phyloP scores from a whole-genome alignment of 228 moss, liverwort and hornwort genomes.

The Sphagnum fallax region DNA sequence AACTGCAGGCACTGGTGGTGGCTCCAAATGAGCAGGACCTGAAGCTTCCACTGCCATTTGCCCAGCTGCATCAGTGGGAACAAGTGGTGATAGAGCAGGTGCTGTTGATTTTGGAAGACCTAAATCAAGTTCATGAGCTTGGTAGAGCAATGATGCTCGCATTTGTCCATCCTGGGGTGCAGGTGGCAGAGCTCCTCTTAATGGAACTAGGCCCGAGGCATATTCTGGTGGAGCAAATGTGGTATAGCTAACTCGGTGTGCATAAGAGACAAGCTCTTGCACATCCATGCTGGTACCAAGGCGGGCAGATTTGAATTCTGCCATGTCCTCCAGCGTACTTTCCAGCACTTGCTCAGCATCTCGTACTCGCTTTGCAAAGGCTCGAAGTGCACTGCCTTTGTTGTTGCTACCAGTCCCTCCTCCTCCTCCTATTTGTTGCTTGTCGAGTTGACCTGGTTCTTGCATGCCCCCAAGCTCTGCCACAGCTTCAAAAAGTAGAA shows the following conservation, averaged over 20 bases:
- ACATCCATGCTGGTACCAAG: slow-evolving; percentile 49
- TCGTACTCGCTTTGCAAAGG: slow-evolving; percentile 76
- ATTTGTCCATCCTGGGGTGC: slow-evolving; percentile 95
- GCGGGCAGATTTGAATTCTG: slow-evolving; percentile 65
- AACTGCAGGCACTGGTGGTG: slow-evolving; percentile 18
- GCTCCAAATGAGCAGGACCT: slow-evolving; percentile 26
- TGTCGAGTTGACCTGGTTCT: slow-evolving; percentile 64
- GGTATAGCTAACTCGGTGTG: slow-evolving; percentile 91
- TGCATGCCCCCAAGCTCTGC: slow-evolving; percentile 67
- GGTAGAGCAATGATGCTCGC: slow-evolving; percentile 89
- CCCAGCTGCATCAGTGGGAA: slow-evolving; percentile 5
- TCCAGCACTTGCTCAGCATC: slow-evolving; percentile 91
- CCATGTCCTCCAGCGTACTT: slow-evolving; percentile 61
- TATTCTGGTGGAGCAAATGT: slow-evolving; percentile 94
- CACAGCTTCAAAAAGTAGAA: slow-evolving; percentile 66
- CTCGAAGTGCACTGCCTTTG: slow-evolving; percentile 69
- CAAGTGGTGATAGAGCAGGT: slow-evolving; percentile 26
- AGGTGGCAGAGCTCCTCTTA: slow-evolving; percentile 85
- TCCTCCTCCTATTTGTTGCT: slow-evolving; percentile 65
- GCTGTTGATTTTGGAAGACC: slow-evolving; percentile 72
- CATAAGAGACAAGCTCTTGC: slow-evolving; percentile 85
- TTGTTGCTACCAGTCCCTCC: slow-evolving; percentile 5
- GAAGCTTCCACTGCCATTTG: slow-evolving; percentile 32
- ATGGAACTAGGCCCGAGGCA: slow-evolving; percentile 61
- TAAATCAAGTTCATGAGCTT: slow-evolving; percentile 60